Evolutionary conservation across 2,329 filamentous ascomycete species (phyloP), one percentile per base, ranked within the genome.

Genomic region (Teratosphaeria destructans): DNA sequence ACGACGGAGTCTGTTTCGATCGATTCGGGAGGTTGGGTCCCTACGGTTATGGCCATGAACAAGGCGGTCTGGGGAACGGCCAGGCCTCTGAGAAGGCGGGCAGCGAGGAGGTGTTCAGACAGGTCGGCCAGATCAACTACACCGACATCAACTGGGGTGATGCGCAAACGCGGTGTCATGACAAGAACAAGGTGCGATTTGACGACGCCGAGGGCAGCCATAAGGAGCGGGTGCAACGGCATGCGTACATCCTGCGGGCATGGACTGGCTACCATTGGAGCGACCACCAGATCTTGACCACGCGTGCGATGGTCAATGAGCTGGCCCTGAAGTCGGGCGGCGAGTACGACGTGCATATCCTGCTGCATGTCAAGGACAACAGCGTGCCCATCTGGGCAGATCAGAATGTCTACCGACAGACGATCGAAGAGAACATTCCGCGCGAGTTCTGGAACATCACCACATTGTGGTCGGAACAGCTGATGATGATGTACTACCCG

Each of bases 401-500:
- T 65, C 78, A 85, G 57, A 82, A 84, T 54, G 80, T 79, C 56
- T 96, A 86, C 77, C 79, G 81, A 70, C 81, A 79, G 69, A 87
- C 80, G 60, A 87, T 88, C 71, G 78, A 83, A 57, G 83, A 87
- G 56, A 82, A 83, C 29, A 82, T 93, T 12, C 89, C 94, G 0
- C 81, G 85, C 64, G 94, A 99, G 70, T 96, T 99, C 75, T 87
- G 83, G 65, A 89, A 89, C 54, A 85, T 99, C 70, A 89, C 89
- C 23, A 95, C 89, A 0, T 81, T 97, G 6, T 99, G 94, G 94
- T 94, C 90, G 0, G 91, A 95, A 73, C 87, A 88, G 27, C 91
- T 96, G 74, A 96, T 97, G 91, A 81, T 87, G 57, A 83, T 91
- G 60, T 82, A 95, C 67, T 99, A 97, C 74, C 88, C 94, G 57